Evolutionary conservation across 495 filamentous ascomycete genomes (phyloP).

Genomic region (Pyronema omphalodes): DNA sequence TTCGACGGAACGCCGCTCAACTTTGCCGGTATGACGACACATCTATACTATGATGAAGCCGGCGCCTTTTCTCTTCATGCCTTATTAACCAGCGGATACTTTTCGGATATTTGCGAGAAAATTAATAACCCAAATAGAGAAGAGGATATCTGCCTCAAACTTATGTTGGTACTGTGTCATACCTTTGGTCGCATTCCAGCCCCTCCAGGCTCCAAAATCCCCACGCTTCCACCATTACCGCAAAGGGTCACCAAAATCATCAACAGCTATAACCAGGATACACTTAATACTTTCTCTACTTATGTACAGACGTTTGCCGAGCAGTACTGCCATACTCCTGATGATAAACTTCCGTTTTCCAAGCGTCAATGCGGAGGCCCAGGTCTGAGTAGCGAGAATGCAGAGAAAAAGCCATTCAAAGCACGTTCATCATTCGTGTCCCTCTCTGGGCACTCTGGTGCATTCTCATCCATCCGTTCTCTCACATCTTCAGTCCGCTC

Average conservation of each 20-base stretch:
- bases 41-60: constrained; percentile 58
- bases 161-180: constrained; percentile 51
- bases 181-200: constrained; percentile 42
- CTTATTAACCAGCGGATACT: constrained; percentile 46
- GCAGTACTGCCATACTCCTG: constrained; percentile 35
- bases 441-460: constrained; percentile 46
- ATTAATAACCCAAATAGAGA: neutral
- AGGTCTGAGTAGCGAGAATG: neutral
- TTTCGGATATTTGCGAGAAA: constrained; percentile 22
- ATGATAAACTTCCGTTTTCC: constrained; percentile 42
- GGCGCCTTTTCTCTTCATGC: constrained; percentile 57
- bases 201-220: constrained; percentile 19
- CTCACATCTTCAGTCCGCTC: constrained; percentile 42
- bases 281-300: constrained; percentile 40
- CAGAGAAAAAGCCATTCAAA: constrained; percentile 10
- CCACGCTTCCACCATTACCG: constrained; percentile 40
- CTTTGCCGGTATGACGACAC: constrained; percentile 45
- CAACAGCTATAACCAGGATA: constrained; percentile 40
- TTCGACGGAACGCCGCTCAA: constrained; percentile 43
- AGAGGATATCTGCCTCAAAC: constrained; percentile 16
- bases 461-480: constrained; percentile 41
- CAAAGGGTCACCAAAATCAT: constrained; percentile 35
- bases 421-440: constrained; percentile 50
- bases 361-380: constrained; percentile 4
- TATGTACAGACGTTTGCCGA: constrained; percentile 51